phyloP scores from a whole-genome alignment of 305 asterid genomes.

The Nicotiana rustica region DNA sequence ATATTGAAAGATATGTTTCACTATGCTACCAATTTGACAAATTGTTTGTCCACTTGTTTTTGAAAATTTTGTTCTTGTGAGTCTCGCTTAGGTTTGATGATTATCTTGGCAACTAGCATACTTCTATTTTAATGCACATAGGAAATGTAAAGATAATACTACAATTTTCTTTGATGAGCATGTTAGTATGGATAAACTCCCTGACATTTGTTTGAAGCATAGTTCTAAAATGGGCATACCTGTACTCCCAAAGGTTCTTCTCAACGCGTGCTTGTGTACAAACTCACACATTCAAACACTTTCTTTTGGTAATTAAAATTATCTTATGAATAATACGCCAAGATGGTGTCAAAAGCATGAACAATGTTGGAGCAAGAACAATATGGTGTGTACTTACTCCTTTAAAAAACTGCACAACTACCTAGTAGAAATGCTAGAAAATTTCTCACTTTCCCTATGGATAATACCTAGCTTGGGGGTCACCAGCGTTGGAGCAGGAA shows the following conservation, averaged over 20 bases:
- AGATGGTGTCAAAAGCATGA: background rate
- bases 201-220: background rate
- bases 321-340: background rate
- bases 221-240: background rate
- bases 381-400: background rate
- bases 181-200: background rate
- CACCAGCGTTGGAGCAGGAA: background rate
- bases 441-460: background rate
- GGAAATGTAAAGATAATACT: background rate
- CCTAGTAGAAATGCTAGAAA: background rate
- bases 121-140: background rate
- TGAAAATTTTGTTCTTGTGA: background rate
- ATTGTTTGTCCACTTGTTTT: background rate
- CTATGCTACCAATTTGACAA: background rate
- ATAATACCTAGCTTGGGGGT: background rate
- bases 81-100: background rate
- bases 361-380: background rate
- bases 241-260: slow-evolving; percentile 13
- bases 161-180: background rate
- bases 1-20: background rate
- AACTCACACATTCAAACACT: background rate
- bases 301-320: background rate
- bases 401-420: background rate
- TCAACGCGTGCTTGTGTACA: background rate
- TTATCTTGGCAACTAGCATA: background rate